Evolutionary conservation across 1,284 basidiomycete genomes (phyloP).

Genomic region (Cryptococcus amylolentus): DNA sequence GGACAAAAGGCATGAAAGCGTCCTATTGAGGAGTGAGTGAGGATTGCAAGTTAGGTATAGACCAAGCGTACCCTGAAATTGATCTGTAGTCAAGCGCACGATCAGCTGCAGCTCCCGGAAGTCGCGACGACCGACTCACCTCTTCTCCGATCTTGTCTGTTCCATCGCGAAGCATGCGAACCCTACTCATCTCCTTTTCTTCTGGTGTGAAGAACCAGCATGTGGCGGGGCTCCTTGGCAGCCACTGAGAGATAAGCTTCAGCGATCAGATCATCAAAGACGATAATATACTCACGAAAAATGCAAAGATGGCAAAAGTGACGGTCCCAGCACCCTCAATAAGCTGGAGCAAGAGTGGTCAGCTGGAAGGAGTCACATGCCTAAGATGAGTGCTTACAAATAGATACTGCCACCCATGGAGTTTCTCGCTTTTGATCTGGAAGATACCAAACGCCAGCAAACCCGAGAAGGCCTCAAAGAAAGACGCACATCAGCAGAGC

Average conservation of each 20-base stretch:
- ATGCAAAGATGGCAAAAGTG: constrained; percentile 52
- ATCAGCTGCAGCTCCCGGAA: not conserved
- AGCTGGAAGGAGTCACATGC: not conserved
- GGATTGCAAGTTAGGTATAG: constrained; percentile 8
- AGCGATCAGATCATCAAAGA: not conserved
- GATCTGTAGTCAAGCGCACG: constrained; percentile 5
- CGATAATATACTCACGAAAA: constrained; percentile 28
- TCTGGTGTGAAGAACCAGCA: constrained; percentile 51
- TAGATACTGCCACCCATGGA: constrained; percentile 56
- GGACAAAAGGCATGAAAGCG: constrained; percentile 53
- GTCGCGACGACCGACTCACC: constrained; percentile 20
- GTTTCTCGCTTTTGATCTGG: constrained; percentile 50
- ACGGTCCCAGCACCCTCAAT: constrained; percentile 52
- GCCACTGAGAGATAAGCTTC: constrained; percentile 33
- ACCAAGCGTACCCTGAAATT: constrained; percentile 5
- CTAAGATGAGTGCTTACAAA: constrained; percentile 39
- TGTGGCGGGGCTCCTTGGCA: constrained; percentile 54
- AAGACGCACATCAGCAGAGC: not conserved
- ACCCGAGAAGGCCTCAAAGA: constrained; percentile 29
- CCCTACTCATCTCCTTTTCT: constrained; percentile 53
- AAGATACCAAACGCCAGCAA: constrained; percentile 55
- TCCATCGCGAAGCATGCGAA: constrained; percentile 55
- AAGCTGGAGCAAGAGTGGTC: constrained; percentile 20
- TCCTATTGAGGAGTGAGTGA: constrained; percentile 35
- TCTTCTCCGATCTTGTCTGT: constrained; percentile 54